These are phyloP conservation scores for Apodospora peruviana DNA, from an alignment of 495 filamentous ascomycete species.

Conservation along the genomic window DNA sequence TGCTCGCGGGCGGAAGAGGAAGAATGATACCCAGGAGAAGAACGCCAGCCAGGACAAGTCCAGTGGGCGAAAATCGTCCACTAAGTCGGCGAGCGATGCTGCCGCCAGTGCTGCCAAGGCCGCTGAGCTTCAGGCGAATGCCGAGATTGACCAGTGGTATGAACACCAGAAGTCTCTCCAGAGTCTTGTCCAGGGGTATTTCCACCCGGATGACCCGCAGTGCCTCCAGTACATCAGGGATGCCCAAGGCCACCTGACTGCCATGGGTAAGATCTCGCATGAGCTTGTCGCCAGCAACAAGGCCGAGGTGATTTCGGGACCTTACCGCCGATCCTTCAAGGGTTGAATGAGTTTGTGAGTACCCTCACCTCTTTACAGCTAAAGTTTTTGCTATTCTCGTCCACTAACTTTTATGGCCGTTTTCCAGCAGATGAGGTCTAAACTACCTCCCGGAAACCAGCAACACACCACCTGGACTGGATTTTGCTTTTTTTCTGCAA, in stretches of 20 bases:
- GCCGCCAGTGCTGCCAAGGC: constrained; percentile 21
- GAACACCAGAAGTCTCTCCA: constrained; percentile 43
- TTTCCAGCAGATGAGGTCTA: no score
- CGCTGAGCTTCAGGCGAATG: constrained; percentile 21
- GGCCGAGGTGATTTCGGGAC: constrained; percentile 16
- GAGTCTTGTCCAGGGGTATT: constrained; percentile 33
- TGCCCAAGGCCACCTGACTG: constrained; percentile 36
- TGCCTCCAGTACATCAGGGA: constrained; percentile 39
- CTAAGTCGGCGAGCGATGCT: constrained; percentile 21
- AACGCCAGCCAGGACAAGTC: constrained; percentile 26
- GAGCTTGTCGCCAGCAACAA: constrained; percentile 16
- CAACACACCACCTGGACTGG: no score
- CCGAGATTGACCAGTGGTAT: constrained; percentile 41
- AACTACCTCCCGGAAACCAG: no score
- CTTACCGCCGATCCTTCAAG: constrained; percentile 24
- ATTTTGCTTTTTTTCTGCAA: not conserved
- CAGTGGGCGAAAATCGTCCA: constrained; percentile 37
- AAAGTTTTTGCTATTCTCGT: not conserved
- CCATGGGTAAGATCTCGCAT: constrained; percentile 37
- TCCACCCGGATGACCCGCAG: constrained; percentile 40
- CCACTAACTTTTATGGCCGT: no score
- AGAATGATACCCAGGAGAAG: constrained; percentile 39
- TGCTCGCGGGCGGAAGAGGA: constrained; percentile 43
- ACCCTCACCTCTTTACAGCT: not conserved
- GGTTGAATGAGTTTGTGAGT: constrained; percentile 16